phyloP scores from a whole-genome alignment of 2,329 filamentous ascomycete species.

The Sporothrix euskadiensis region DNA sequence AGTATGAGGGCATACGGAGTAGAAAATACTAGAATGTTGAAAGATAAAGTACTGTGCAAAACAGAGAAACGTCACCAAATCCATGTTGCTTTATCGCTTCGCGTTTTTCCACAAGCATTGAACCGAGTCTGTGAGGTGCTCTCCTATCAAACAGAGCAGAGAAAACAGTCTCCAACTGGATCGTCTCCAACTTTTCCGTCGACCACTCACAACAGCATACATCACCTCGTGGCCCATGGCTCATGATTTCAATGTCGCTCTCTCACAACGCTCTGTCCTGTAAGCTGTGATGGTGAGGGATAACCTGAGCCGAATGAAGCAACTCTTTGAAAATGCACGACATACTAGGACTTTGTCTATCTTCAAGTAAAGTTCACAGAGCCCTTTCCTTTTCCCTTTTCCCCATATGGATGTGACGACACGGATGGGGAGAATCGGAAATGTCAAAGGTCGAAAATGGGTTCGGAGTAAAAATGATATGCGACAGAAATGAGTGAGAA shows the following conservation, averaged over 20 bases:
- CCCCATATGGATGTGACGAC: neutral
- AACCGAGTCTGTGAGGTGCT: neutral
- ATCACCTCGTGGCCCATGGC: constrained; percentile 9
- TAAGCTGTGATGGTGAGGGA: neutral
- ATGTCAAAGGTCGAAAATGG: neutral
- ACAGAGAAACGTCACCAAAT: neutral
- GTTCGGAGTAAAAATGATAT: constrained; percentile 6
- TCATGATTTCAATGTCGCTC: neutral
- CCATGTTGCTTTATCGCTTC: too few species aligned
- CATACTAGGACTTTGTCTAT: neutral
- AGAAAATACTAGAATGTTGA: neutral
- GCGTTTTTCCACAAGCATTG: neutral
- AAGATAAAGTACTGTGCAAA: too few species aligned
- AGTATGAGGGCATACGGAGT: neutral
- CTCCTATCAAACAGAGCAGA: neutral
- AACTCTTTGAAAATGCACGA: neutral
- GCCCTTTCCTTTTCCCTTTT: constrained; percentile 8
- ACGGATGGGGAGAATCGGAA: constrained; percentile 1
- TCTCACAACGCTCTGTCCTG: neutral
- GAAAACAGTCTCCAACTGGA: neutral
- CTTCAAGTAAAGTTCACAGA: neutral
- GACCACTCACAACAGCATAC: constrained; percentile 9
- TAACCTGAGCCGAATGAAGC: constrained; percentile 14
- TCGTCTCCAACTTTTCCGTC: neutral
- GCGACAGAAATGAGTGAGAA: constrained; percentile 12